Evolutionary conservation across 495 filamentous ascomycete species (phyloP), one percentile per base, ranked within the genome.

Genomic region (Penicillium arizonense): DNA sequence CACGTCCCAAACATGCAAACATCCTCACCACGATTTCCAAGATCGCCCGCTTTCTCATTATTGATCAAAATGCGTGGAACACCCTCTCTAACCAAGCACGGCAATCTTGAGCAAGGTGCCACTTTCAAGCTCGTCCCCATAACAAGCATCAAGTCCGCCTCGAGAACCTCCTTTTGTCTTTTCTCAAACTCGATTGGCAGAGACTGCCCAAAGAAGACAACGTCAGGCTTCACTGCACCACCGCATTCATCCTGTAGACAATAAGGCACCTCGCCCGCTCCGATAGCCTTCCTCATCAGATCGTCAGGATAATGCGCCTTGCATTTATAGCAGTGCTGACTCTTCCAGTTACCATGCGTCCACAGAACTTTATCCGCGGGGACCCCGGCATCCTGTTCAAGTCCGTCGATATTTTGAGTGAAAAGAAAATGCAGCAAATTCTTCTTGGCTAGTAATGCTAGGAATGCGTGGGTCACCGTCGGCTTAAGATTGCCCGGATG

Each of bases 391-490:
- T 79, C 79, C 16, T 87, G 77, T 65, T 97, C 92, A 14, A 97
- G 75, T 46, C 85, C 87, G 71, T 97, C 92, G 62, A 96, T 93
- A 67, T 97, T 97, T 65, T 96, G 92, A 3, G 91, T 96, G 69
- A 96, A 96, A 16, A 89, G 70, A 71, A 87, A 90, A 47, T 85
- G 73, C 4, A 97, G 73, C 12, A 92, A 68, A 8, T 78, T 77
- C 69, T 90, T 92, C 39, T 83, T 70, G 11, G 86, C 77, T 0
- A 96, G 79, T 13, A 86, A 62, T 1, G 81, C 77, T 23, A 96
- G 78, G 63, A 95, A 94, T 3, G 77, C 77, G 64, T 93, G 88
- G 0, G 88, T 79, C 46, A 92, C 64, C 1, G 89, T 96, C 2
- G 92, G 91, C 41, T 80, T 76, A 66, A 86, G 89, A 55, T 86